Evolutionary conservation across 202 grass and related monocot species (phyloP).

Genomic region (Elaeis oleifera): DNA sequence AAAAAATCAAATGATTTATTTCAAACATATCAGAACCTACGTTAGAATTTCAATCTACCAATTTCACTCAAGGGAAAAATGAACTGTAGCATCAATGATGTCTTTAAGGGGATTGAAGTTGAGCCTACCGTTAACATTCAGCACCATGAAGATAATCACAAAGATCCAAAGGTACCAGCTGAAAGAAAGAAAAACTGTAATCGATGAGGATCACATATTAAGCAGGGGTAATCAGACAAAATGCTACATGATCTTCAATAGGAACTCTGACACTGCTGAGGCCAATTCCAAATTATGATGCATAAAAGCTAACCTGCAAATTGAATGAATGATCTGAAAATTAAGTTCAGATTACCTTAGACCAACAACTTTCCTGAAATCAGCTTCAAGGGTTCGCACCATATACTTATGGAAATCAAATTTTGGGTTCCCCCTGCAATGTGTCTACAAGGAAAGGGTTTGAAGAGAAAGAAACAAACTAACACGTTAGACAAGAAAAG

Average conservation of each 20-base stretch:
- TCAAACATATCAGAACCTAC: too few relatives aligned
- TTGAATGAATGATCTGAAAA: neutral
- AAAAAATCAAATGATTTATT: too few relatives aligned
- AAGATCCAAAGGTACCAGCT: constrained; percentile 97
- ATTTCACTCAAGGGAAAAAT: neutral
- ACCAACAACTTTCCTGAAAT: constrained; percentile 95
- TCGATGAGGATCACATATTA: too few relatives aligned
- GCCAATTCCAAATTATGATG: too few relatives aligned
- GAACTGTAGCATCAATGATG: neutral
- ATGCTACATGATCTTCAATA: too few relatives aligned
- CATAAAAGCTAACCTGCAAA: constrained; percentile 1
- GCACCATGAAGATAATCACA: constrained; percentile 77
- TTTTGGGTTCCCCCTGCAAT: constrained; percentile 69
- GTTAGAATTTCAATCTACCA: neutral
- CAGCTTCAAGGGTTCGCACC: constrained; percentile 75
- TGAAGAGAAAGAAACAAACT: too few relatives aligned
- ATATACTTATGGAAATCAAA: constrained; percentile 88
- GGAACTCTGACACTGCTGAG: too few relatives aligned
- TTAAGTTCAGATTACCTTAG: constrained; percentile 48
- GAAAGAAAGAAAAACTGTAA: constrained; percentile 8
- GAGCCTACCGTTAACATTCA: constrained; percentile 82
- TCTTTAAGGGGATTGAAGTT: too few relatives aligned
- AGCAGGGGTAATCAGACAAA: too few relatives aligned
- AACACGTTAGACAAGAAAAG: too few relatives aligned
- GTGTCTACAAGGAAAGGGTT: constrained; percentile 43